Evolutionary conservation across 306 rosid species (phyloP), one percentile per base, ranked within the genome.

Genomic region (Cicer chorassanicum): DNA sequence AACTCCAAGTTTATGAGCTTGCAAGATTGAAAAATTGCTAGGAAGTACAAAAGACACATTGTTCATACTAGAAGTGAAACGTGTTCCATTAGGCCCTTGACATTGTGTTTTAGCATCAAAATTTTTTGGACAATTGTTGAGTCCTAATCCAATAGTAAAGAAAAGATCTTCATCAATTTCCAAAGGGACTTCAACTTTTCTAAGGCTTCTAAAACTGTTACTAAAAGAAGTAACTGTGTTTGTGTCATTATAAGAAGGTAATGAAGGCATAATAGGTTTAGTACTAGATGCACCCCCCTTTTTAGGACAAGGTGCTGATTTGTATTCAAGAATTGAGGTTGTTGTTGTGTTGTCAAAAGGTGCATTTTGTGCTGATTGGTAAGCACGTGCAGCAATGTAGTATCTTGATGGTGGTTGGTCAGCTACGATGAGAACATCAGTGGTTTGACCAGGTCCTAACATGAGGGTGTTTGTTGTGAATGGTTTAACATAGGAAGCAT

Each of bases 401-500:
- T 91, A 94, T 5, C 85, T 86, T 6, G 91, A 59, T 0, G 98
- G 88, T 0, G 85, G 89, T 50, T 94, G 97, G 84, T 94, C 80
- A 6, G 90, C 97, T 62, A 65, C 62, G 83, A 94, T 88, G 50
- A 94, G 86, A 6, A 94, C 98, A 57, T 94, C 98, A 9, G 98
- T 94, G 85, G 98, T 94, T 64, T 94, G 98, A 15, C 98, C 98
- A 1, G 98, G 98, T 39, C 97, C 97, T 1, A 94, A 77, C 98
- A 94, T 90, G 50, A 94, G 70, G 51, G 84, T 85, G 0, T 38
- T 44, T 71, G 97, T 91, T 66, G 93, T 89, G 86, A 94, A 94
- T 9, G 97, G 98, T 56, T 94, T 94, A 1, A 86, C 68, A 84
- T 94, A 94, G 5, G 98, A 86, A 65, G 98, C 97, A 29, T 94